Evolutionary conservation across 495 filamentous ascomycete genomes (phyloP), one percentile per base, ranked within the genome.

Genomic region (Penicillium alfredii): DNA sequence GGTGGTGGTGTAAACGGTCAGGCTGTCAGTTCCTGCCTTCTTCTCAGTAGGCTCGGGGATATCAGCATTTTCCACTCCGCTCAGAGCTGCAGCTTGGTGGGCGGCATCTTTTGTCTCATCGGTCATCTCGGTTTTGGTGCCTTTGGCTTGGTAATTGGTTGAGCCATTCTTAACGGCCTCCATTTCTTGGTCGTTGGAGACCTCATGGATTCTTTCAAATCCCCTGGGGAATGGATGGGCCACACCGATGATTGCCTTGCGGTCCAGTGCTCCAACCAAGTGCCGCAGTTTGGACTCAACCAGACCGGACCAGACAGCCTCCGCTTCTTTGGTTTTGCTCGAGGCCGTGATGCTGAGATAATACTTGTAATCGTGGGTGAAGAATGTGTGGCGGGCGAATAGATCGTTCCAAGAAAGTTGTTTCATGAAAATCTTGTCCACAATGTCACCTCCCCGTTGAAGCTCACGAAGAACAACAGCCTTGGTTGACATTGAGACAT

Each of bases 191-290:
- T 90, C 82, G 27, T 65, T 79, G 42, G 74, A 73, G 64, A 88
- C 84, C 11, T 66, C 62, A 56, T 95, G 88, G 0, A 77, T 66
- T 41, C 92, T 75, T 34, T 92, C 83, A 51, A 93, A 95, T 1
- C 85, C 85, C 50, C 96, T 94, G 40, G 85, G 90, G 67, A 89
- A 98, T 0, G 89, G 87, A 42, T 90, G 88, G 0, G 89, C 88
- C 14, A 94, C 71, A 21, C 77, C 78, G 40, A 97, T 83, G 4
- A 80, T 81, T 25, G 82, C 71, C 27, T 77, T 71, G 25, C 63
- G 56, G 51, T 96, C 92, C 15, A 98, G 70, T 8, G 81, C 84
- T 26, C 75, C 73, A 13, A 94, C 85, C 14, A 98, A 72, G 33
- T 86, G 68, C 30, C 92, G 80, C 24, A 97, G 73, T 58, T 88